These are phyloP conservation scores for Lyophyllum shimeji DNA, from an alignment of 768 basidiomycete species.

Conservation along the genomic window DNA sequence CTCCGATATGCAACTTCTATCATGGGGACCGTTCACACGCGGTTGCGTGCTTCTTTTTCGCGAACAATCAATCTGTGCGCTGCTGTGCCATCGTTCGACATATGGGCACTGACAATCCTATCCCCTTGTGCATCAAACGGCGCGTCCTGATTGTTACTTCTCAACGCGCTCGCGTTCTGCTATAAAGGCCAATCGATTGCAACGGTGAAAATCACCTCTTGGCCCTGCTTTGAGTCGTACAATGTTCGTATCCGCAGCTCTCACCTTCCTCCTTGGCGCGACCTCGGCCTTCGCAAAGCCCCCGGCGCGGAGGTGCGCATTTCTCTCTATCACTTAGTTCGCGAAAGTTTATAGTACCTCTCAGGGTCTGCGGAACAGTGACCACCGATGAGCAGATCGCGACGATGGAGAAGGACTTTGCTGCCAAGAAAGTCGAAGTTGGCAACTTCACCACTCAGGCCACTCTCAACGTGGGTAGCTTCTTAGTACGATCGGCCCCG, in stretches of 20 bases:
- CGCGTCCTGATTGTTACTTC: not conserved
- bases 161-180: not conserved
- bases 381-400: conserved; percentile 34
- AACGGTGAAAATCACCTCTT: conserved; percentile 4
- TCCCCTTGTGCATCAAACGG: conserved; percentile 1
- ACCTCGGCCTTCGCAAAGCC: conserved; percentile 28
- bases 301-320: conserved; percentile 14
- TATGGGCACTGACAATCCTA: conserved; percentile 2
- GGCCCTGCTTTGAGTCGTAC: conserved; percentile 8
- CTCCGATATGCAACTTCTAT: not conserved
- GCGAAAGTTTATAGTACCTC: not conserved
- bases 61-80: conserved; percentile 5
- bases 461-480: conserved; percentile 19
- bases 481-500: not conserved
- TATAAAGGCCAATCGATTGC: conserved; percentile 5
- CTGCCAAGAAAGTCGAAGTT: conserved; percentile 34
- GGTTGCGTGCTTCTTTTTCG: conserved; percentile 13
- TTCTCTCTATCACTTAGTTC: not conserved
- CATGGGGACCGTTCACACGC: conserved; percentile 14
- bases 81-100: conserved; percentile 4
- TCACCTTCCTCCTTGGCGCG: conserved; percentile 28
- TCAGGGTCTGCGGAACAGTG: conserved; percentile 38
- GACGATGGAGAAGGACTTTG: conserved; percentile 40
- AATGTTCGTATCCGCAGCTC: conserved; percentile 27
- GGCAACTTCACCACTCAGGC: conserved; percentile 10